Evolutionary conservation across 2,329 filamentous ascomycete species (phyloP).

Genomic region (Magnaporthiopsis incrustans): DNA sequence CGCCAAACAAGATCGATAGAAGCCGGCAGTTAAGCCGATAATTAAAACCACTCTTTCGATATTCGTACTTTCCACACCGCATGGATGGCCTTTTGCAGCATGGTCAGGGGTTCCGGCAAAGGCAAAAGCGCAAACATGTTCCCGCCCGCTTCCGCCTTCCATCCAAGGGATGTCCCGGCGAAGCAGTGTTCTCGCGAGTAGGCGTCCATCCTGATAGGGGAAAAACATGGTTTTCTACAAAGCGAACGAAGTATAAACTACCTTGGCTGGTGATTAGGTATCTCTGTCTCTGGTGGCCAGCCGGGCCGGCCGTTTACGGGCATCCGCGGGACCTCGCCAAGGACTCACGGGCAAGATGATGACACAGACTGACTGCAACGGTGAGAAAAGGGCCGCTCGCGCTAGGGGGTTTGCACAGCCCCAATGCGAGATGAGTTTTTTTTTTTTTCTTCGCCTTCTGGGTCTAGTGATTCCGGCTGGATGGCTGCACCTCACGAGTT

Average conservation of each 20-base stretch:
- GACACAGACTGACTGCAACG: neutral
- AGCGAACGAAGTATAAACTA: neutral
- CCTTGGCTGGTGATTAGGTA: too few relatives aligned
- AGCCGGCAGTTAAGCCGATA: too few relatives aligned
- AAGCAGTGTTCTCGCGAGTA: neutral
- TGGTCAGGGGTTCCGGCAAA: neutral
- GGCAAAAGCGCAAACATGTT: neutral
- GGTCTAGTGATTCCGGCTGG: neutral
- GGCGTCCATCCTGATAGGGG: neutral
- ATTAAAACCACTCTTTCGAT: neutral
- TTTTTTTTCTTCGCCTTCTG: neutral
- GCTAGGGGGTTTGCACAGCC: neutral
- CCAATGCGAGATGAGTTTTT: neutral
- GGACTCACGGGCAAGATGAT: neutral
- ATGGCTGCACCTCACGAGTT: neutral
- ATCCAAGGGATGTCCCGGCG: neutral
- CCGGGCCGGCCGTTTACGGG: neutral
- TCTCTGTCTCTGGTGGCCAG: too few relatives aligned
- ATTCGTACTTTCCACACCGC: neutral
- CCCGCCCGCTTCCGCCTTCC: too few relatives aligned
- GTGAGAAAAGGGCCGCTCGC: neutral
- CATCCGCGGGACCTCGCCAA: neutral
- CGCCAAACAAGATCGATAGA: too few relatives aligned
- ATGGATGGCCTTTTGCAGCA: neutral
- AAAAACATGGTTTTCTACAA: neutral